Evolutionary conservation across 1,139 yeast species (phyloP), one percentile per base, ranked within the genome.

Genomic region (Kurtzmaniella quercitrusa): DNA sequence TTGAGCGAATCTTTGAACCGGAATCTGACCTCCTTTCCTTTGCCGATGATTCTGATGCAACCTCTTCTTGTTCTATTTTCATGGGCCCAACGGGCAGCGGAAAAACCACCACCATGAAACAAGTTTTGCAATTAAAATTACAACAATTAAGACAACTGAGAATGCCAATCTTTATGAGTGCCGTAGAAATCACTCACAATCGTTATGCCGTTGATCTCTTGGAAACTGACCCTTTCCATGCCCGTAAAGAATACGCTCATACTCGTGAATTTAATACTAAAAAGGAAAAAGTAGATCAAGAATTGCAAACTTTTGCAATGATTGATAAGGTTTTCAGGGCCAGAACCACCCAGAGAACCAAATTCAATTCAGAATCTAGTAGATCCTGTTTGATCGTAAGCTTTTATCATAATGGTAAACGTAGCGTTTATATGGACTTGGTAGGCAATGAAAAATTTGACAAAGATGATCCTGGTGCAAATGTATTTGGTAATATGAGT

Each of bases 81-180:
- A 57, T 65, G 52, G 70, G 70, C 1, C 69, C 70, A 10, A 63
- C 66, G 1, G 66, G 62, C 14, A 58, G 67, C 42, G 70, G 71
- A 9, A 66, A 66, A 47, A 66, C 70, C 9, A 62, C 68, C 23
- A 55, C 61, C 27, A 48, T 66, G 34, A 46, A 50, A 21, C 52
- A 53, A 23, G 48, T 58, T 12, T 44, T 55, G 7, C 34, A 40
- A 9, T 43, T 49, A n/a, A 50, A 50, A 34, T 33, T 43, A 18
- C 36, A 37, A 7, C 33, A 36, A 12, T 40, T 45, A 37, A 37
- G 39, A 11, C 15, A 31, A 25, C 34, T 39, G 38, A 42, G 25
- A 15, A 40, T 36, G 12, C 54, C 50, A 14, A 43, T 48, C 9
- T 48, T 50, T 33, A 41, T 66, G 33, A 56, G 62, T 14, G 68